Evolutionary conservation across 2,329 filamentous ascomycete genomes (phyloP), one percentile per base, ranked within the genome.

Genomic region (Tolypocladium guangdongense): DNA sequence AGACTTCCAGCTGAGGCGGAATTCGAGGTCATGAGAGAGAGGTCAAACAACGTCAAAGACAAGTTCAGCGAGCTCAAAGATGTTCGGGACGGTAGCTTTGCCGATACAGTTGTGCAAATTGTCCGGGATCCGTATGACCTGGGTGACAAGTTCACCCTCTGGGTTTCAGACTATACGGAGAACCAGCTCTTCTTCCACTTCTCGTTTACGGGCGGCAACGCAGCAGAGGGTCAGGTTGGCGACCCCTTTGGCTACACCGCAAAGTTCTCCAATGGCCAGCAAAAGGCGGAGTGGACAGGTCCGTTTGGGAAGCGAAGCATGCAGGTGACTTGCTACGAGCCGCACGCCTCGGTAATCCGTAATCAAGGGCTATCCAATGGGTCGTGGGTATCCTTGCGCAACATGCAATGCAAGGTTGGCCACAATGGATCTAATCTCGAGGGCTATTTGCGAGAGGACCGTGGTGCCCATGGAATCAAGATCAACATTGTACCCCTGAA

Each of bases 111-210:
- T 20, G 90, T 80, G 2, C 79, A 91, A 63, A 81, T 95, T 2
- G 78, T 90, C 48, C 74, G 67, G 47, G 68, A 73, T 2, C 77
- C 78, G 0, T 74, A 66, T 45, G 69, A 74, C 33, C 22, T 60
- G 7, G 63, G 64, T 24, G 74, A 78, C 30, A 78, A 69, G 54
- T 68, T 80, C 14, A 80, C 82, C 6, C 58, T 96, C 0, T 90
- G 90, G 73, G 72, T 95, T 20, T 87, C 88, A 0, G 91, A 96
- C 67, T 96, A 91, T 66, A 95, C 90, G 0, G 71, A 80, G 50
- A 89, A 96, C 62, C 63, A 74, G 0, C 55, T 62, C 1, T 83
- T 96, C 54, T 84, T 77, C 58, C 68, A 82, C 37, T 82, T 60
- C 52, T 58, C 55, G 38, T 67, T 64, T 49, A 61, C 63, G 12